A percentile compares a stretch with the other conserved stretches of the same genome.
These are phyloP conservation scores for Penicillium griseofulvum DNA, from an alignment of 2,329 filamentous ascomycete species.

Conservation along the genomic window DNA sequence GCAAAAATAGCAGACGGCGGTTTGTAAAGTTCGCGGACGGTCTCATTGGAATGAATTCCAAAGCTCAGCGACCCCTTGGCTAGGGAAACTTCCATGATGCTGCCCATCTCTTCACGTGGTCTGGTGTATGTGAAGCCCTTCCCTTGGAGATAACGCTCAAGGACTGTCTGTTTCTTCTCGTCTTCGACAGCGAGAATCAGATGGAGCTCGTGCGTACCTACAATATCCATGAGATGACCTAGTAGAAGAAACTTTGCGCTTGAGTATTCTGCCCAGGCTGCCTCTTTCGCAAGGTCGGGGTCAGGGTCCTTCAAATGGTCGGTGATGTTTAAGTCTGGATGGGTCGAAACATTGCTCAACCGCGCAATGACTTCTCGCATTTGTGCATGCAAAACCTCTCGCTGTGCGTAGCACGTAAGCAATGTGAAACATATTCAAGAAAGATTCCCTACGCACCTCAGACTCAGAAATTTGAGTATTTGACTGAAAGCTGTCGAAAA, in stretches of 20 bases:
- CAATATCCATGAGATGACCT: slow-evolving; percentile 41
- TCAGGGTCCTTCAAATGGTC: slow-evolving; percentile 37
- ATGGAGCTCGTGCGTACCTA: slow-evolving; percentile 36
- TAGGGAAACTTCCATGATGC: slow-evolving; percentile 37
- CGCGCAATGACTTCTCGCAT: slow-evolving; percentile 36
- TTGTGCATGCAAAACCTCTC: slow-evolving; percentile 26
- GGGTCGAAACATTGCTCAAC: slow-evolving; percentile 44
- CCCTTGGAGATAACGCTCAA: slow-evolving; percentile 45
- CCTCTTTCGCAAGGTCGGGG: slow-evolving; percentile 37
- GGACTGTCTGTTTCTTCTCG: slow-evolving; percentile 36
- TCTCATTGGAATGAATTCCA: slow-evolving; percentile 35
- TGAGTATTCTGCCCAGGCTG: slow-evolving; percentile 48
- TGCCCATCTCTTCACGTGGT: slow-evolving; percentile 34
- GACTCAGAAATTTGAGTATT: slow-evolving; percentile 9
- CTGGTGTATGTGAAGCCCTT: slow-evolving; percentile 39
- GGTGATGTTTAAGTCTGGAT: slow-evolving; percentile 46
- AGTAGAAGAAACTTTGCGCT: slow-evolving; percentile 48
- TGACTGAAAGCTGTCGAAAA: slow-evolving; percentile 24
- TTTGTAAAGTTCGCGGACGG: slow-evolving; percentile 33
- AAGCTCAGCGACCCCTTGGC: slow-evolving; percentile 37
- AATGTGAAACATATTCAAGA: not conserved
- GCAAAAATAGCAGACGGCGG: slow-evolving; percentile 43
- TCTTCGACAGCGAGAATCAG: slow-evolving; percentile 40
- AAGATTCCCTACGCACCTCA: slow-evolving; percentile 26
- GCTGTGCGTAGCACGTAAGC: slow-evolving; percentile 23